Percentiles rank a stretch among this genome's conserved stretches.
phyloP scores from a whole-genome alignment of 169 alveolate species.

The Eimeria sp. region DNA sequence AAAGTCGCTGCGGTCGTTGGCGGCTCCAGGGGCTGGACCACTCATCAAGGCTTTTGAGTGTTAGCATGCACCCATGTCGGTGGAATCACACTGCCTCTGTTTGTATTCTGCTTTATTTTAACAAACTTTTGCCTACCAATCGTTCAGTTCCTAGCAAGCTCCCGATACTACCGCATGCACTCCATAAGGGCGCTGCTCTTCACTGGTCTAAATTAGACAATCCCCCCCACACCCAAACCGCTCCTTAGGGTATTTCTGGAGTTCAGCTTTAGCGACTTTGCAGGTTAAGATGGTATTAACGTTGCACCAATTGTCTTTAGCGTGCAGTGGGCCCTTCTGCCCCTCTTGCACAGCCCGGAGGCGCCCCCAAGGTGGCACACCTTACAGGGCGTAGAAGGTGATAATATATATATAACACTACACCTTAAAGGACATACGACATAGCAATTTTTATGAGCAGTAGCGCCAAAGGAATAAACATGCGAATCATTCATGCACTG shows the following conservation, averaged over 20 bases:
- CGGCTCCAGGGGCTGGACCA: constrained; percentile 25
- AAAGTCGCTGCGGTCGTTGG: not conserved
- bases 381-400: not conserved
- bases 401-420: too few species aligned
- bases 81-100: not conserved
- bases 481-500: not conserved
- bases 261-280: not conserved
- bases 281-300: not conserved
- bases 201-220: not conserved
- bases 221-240: not conserved
- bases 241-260: not conserved
- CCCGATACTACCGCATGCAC: not conserved
- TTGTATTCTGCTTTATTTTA: not conserved
- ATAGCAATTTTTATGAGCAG: not conserved
- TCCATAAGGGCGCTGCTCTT: not conserved
- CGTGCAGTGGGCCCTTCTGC: not conserved
- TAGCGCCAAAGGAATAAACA: not conserved
- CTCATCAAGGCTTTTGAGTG: not conserved
- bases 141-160: not conserved
- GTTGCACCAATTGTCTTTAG: not conserved
- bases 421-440: not conserved
- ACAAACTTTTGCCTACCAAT: not conserved
- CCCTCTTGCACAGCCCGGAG: too few species aligned
- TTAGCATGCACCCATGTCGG: not conserved
- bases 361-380: not conserved